Conservation (phyloP, 352 stramenopile genomes). For the Globisporangium orthogonon region DNA sequence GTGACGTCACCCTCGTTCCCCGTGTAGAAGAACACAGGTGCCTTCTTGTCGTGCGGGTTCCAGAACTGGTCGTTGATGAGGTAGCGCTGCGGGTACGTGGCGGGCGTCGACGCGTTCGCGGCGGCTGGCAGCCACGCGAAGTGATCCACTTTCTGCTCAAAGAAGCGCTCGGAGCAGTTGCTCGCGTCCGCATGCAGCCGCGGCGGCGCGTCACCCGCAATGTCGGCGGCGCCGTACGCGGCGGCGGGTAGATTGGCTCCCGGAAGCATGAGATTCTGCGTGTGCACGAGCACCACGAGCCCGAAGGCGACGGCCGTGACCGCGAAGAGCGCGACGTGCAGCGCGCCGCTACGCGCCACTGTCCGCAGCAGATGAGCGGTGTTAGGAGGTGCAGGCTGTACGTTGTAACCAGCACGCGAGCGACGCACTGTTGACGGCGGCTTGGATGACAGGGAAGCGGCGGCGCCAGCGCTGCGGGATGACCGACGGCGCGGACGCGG, state of each 20-base stretch:
- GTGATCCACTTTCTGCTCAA: constrained; percentile 88
- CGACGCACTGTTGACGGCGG: constrained; percentile 9
- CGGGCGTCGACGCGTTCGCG: constrained; percentile 18
- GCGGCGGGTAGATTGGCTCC: constrained; percentile 26
- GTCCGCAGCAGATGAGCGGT: neutral
- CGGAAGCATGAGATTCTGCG: constrained; percentile 45
- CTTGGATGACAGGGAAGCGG: constrained; percentile 13
- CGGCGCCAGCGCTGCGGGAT: constrained; percentile 16
- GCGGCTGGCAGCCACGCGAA: constrained; percentile 57
- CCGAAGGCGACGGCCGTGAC: constrained; percentile 40
- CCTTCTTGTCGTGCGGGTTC: constrained; percentile 51
- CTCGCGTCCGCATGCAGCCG: constrained; percentile 32
- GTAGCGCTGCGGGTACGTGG: constrained; percentile 86
- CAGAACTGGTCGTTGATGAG: constrained; percentile 86
- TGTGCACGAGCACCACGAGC: constrained; percentile 68
- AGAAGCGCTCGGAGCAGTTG: constrained; percentile 84
- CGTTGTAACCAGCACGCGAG: neutral
- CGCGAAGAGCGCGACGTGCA: constrained; percentile 46
- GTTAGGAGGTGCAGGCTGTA: neutral
- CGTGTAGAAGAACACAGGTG: constrained; percentile 91
- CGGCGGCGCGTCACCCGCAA: constrained; percentile 3
- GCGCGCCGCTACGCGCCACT: constrained; percentile 15
- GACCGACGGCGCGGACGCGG: constrained; percentile 9
- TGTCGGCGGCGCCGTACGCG: constrained; percentile 20
- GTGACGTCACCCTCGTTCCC: constrained; percentile 94